A percentile compares a stretch with the other conserved stretches of the same genome.
Evolutionary conservation across 805 yeast species (phyloP).

Genomic region (Teunomyces pallodes): DNA sequence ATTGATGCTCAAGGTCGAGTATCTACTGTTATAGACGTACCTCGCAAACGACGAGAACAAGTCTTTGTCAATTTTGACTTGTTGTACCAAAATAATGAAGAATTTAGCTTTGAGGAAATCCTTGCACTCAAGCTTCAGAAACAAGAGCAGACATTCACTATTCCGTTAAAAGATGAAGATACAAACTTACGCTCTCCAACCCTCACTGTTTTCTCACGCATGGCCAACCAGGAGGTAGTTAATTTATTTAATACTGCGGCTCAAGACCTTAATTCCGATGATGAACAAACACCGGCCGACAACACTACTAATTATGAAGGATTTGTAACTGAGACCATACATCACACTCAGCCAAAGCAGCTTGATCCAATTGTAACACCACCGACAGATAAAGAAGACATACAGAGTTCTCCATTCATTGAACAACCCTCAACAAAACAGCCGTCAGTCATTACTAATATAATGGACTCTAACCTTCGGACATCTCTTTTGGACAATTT

Average conservation of each 20-base stretch:
- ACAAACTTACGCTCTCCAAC: slow-evolving; percentile 58
- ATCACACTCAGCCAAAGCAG: slow-evolving; percentile 3
- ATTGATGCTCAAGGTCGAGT: slow-evolving; percentile 26
- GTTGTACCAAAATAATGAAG: slow-evolving; percentile 49
- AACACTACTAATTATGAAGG: slow-evolving; percentile 38
- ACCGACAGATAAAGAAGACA: slow-evolving; percentile 27
- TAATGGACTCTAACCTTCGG: slow-evolving; percentile 45
- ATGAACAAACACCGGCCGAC: slow-evolving; percentile 18
- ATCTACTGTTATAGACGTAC: slow-evolving; percentile 48
- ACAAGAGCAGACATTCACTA: not conserved
- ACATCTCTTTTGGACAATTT: slow-evolving; percentile 36
- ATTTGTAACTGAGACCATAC: slow-evolving; percentile 51
- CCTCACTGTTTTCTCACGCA: slow-evolving; percentile 69
- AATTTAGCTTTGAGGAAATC: slow-evolving; percentile 63
- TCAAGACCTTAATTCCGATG: slow-evolving; percentile 25
- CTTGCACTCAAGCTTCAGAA: slow-evolving; percentile 38
- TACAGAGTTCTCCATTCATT: slow-evolving; percentile 49
- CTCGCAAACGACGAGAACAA: slow-evolving; percentile 61
- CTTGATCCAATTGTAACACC: slow-evolving; percentile 18
- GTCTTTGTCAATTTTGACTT: slow-evolving; percentile 60
- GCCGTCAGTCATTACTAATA: slow-evolving; percentile 21
- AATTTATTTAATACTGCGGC: slow-evolving; percentile 69
- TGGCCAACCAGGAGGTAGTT: slow-evolving; percentile 70
- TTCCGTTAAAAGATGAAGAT: not conserved
- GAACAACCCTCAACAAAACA: slow-evolving; percentile 19